Conservation (phyloP, 2,329 filamentous ascomycete species). For the Daldinia eschscholtzii region DNA sequence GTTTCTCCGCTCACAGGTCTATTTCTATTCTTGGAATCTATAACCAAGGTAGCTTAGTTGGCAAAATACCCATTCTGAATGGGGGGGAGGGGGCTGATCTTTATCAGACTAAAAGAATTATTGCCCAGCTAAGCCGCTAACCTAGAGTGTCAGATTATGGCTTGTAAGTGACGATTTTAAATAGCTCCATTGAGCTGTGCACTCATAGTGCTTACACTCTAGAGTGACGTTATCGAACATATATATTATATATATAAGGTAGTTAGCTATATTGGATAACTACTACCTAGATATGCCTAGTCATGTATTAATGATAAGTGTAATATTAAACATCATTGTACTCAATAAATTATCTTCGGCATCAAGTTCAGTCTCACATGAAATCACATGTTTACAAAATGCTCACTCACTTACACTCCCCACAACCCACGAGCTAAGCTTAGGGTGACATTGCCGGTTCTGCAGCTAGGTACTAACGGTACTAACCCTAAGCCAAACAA, state of each 20-base stretch:
- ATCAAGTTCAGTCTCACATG: not conserved
- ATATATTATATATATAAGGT: not conserved
- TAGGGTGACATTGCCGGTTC: not conserved
- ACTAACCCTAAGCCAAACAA: not conserved
- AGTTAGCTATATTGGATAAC: not conserved
- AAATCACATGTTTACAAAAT: not conserved
- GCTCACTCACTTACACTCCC: not conserved
- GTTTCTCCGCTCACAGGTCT: conserved; percentile 2
- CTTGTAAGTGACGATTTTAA: not conserved
- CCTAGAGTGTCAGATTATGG: not conserved
- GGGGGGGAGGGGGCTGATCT: not conserved
- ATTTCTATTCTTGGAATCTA: conserved; percentile 2
- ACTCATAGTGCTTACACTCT: not conserved
- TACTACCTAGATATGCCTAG: no score
- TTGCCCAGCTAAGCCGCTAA: not conserved
- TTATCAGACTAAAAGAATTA: not conserved
- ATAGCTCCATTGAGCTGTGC: not conserved
- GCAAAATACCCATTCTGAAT: not conserved
- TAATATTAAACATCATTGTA: not conserved
- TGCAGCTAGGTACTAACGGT: not conserved
- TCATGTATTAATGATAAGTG: not conserved
- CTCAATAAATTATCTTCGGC: not conserved
- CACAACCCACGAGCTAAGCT: not conserved
- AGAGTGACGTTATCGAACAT: not conserved
- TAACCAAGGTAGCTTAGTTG: not conserved